Base-by-base conservation (phyloP, 441 rosid species). In the Erodium chrysanthum region DNA sequence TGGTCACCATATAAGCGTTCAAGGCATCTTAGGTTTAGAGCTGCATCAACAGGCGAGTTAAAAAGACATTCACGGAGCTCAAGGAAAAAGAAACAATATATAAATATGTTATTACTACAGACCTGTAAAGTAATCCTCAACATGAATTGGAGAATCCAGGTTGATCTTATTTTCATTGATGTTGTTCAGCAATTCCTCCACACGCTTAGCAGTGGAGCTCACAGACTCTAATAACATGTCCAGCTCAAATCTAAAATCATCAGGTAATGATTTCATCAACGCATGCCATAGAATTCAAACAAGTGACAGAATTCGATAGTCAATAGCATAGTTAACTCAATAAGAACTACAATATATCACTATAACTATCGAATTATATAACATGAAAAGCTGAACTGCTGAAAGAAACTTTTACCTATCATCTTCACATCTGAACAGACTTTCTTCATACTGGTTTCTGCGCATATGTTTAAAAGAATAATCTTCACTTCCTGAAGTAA, bases 401-500 rank as follows among this genome's bases (percentile, higher is more conserved):
- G 17, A 37, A 64, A 23, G 61, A 52, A 14, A 50, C 48, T 71
- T 79, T 66, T 68, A 91, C 99, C 97, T 88, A 83, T 92, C 98
- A 81, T 95, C 99, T 84, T 95, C 99, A 69, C 99, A 95, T 18
- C 88, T 83, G 71, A 95, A 95, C 65, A 95, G 84, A 79, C 96
- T 90, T 84, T 95, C 99, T 84, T 92, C 99, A 73, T 95, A 95
- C 76, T 92, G 97, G 78, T 95, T 95, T 82, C 88, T 95, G 67
- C 97, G 93, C 99, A 90, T 95, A 80, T 95, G 99, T 73, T 92
- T 95, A 68, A 95, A 95, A 56, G 99, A 91, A 85, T 95, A 95
- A 78, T 95, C 99, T 78, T 92, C 99, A 84, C 99, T 95, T 77
- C 99, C 99, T 70, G 98, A 95, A 71, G 99, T 95, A 62, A 95